These are phyloP conservation scores for Colletotrichum aenigma DNA, from an alignment of 2,329 filamentous ascomycete species.

Conservation along the genomic window DNA sequence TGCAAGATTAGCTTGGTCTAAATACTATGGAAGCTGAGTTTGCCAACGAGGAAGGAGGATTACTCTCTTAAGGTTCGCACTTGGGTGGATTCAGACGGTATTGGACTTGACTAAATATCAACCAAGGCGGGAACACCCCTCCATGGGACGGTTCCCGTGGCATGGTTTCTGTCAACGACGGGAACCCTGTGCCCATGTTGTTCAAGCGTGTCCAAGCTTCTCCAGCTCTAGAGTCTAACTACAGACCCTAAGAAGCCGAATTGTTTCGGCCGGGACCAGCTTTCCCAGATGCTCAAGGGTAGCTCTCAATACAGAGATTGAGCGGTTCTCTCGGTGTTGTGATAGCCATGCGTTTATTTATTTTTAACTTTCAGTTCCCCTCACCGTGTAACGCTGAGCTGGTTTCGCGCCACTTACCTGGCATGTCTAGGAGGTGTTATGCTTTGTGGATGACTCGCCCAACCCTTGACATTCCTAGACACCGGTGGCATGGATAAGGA, in stretches of 20 bases:
- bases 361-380: not conserved
- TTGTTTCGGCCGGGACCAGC: not conserved
- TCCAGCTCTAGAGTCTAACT: not conserved
- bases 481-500: not conserved
- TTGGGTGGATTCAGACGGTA: not conserved
- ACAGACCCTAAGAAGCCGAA: not conserved
- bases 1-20: not conserved
- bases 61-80: not conserved
- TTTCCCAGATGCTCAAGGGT: not conserved
- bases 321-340: not conserved
- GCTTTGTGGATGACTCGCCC: conserved; percentile 6
- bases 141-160: not conserved
- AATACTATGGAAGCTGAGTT: not conserved
- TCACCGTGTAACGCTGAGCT: not conserved
- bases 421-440: not conserved
- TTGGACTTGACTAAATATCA: not conserved
- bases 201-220: not conserved
- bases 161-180: not conserved
- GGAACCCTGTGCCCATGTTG: not conserved
- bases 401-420: not conserved
- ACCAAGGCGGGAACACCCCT: not conserved
- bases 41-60: not conserved
- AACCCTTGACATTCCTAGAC: not conserved
- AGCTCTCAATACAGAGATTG: not conserved
- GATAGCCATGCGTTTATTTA: not conserved